These are phyloP conservation scores for Echria macrotheca DNA, from an alignment of 495 filamentous ascomycete genomes.

Conservation along the genomic window DNA sequence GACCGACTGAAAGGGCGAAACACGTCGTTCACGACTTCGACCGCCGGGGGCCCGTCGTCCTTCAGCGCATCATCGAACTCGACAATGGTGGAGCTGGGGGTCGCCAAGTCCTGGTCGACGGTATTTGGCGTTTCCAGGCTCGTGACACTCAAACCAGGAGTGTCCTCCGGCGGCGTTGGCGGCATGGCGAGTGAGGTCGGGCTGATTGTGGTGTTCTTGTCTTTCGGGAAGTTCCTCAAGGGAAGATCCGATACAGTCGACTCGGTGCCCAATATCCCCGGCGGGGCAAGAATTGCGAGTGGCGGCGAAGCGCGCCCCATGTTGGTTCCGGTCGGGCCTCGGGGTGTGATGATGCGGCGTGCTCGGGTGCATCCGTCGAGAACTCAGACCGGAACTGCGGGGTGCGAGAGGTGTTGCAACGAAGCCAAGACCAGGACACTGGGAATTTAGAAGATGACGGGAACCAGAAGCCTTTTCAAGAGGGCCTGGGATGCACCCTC, in stretches of 20 bases:
- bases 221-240: background rate
- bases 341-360: too few relatives aligned
- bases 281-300: background rate
- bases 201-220: background rate
- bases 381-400: background rate
- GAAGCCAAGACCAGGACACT: too few relatives aligned
- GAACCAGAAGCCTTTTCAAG: too few relatives aligned
- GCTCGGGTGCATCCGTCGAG: too few relatives aligned
- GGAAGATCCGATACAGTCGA: conserved; percentile 3
- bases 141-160: background rate
- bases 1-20: background rate
- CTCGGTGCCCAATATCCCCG: background rate
- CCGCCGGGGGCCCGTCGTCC: background rate
- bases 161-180: background rate
- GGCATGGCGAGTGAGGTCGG: too few relatives aligned
- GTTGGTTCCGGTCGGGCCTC: too few relatives aligned
- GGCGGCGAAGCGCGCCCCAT: background rate
- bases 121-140: background rate
- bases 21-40: background rate
- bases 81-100: conserved; percentile 11
- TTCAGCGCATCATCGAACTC: conserved; percentile 10
- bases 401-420: too few relatives aligned
- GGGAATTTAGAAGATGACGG: too few relatives aligned
- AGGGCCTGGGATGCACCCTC: too few relatives aligned
- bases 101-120: background rate